Percentiles rank a stretch among this genome's conserved stretches.
phyloP scores from a whole-genome alignment of 2,329 filamentous ascomycete genomes.

The Aspergillus sp. region DNA sequence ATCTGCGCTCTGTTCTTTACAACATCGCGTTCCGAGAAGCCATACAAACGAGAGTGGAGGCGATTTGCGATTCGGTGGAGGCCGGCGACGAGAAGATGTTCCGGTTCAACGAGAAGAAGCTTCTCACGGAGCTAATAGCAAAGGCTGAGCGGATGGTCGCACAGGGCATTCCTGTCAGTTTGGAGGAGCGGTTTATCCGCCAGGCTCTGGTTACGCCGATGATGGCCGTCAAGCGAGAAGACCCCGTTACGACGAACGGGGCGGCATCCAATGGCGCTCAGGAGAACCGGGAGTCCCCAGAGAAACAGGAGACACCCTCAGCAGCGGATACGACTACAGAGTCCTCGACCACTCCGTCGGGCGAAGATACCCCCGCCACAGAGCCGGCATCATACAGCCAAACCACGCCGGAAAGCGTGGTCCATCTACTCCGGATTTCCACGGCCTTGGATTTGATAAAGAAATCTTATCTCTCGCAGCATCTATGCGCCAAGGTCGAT shows the following conservation, averaged over 20 bases:
- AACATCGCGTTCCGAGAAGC: constrained; percentile 32
- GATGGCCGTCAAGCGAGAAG: constrained; percentile 54
- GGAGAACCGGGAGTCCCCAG: constrained; percentile 14
- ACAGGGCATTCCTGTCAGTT: constrained; percentile 59
- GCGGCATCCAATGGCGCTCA: constrained; percentile 18
- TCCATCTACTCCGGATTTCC: constrained; percentile 39
- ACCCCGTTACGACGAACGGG: constrained; percentile 25
- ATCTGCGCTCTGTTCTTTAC: constrained; percentile 33
- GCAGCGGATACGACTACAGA: constrained; percentile 27
- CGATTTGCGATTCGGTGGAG: constrained; percentile 71
- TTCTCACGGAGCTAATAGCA: constrained; percentile 53
- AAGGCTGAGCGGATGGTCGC: constrained; percentile 65
- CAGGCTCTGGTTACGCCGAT: constrained; percentile 69
- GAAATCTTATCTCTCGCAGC: constrained; percentile 38
- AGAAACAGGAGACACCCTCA: constrained; percentile 22
- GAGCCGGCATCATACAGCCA: constrained; percentile 23
- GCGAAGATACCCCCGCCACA: constrained; percentile 30
- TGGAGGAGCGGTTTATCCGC: constrained; percentile 78
- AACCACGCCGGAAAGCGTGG: constrained; percentile 25
- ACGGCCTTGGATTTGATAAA: constrained; percentile 42
- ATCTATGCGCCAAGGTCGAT: constrained; percentile 30
- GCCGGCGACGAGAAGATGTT: constrained; percentile 81
- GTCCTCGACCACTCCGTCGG: constrained; percentile 28
- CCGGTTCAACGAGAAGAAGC: constrained; percentile 62
- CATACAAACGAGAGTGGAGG: constrained; percentile 57